A percentile compares a stretch with the other conserved stretches of the same genome.
Conservation (phyloP, 116 monocot species). For the Iris pallida region DNA sequence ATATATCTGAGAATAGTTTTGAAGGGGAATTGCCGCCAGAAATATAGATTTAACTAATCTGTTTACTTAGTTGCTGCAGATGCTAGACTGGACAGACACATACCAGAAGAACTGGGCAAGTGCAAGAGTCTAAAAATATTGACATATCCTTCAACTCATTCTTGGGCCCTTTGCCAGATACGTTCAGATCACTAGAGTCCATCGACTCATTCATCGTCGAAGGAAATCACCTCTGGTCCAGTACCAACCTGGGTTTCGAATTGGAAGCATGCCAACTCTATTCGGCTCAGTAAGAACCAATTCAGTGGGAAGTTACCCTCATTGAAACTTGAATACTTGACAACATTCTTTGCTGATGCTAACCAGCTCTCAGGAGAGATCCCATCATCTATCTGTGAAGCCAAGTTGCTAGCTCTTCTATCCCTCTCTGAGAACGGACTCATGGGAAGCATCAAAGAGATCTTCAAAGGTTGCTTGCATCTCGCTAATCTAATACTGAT, state of each 20-base stretch:
- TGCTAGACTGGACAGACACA: conserved; percentile 55
- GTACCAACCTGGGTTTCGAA: conserved; percentile 62
- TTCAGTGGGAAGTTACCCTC: conserved; percentile 50
- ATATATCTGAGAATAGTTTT: conserved; percentile 58
- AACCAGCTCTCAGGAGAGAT: conserved; percentile 50
- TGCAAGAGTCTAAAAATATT: conserved; percentile 56
- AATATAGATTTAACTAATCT: conserved; percentile 36
- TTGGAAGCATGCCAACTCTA: conserved; percentile 47
- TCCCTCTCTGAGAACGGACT: conserved; percentile 38
- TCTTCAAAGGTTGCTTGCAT: conserved; percentile 35
- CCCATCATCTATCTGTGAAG: conserved; percentile 31
- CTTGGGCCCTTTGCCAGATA: conserved; percentile 60
- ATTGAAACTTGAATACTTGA: conserved; percentile 24
- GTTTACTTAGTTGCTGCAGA: conserved; percentile 43
- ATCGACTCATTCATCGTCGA: conserved; percentile 63
- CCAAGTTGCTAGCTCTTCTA: conserved; percentile 26
- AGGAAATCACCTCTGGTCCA: conserved; percentile 64
- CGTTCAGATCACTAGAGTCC: conserved; percentile 38
- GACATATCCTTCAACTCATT: conserved; percentile 77
- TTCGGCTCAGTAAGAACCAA: conserved; percentile 61
- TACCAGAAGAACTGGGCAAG: conserved; percentile 54
- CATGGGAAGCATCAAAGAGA: conserved; percentile 33
- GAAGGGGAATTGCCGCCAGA: conserved; percentile 41
- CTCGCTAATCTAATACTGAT: conserved; percentile 38
- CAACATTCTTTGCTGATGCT: conserved; percentile 43